Percentiles rank a stretch among this genome's conserved stretches.
These are phyloP conservation scores for Cymodocea nodosa DNA, from an alignment of 116 monocot genomes.

Conservation along the genomic window DNA sequence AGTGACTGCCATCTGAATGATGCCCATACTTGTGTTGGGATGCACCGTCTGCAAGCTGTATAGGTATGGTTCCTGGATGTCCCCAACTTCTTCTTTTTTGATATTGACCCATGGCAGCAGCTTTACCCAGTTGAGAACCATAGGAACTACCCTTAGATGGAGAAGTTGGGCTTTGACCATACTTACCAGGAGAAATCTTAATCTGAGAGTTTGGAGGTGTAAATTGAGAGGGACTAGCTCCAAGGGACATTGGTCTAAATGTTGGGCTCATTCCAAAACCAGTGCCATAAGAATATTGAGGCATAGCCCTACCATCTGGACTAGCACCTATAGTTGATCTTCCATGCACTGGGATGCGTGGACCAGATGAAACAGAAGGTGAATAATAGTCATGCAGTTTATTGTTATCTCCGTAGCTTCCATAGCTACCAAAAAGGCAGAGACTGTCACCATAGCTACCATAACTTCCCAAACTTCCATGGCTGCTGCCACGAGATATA, in stretches of 20 bases:
- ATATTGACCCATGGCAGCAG: constrained; percentile 44
- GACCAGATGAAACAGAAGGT: constrained; percentile 48
- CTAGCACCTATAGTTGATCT: constrained; percentile 63
- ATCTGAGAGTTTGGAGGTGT: constrained; percentile 67
- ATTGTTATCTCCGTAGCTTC: constrained; percentile 75
- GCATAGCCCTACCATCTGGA: constrained; percentile 56
- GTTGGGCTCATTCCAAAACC: constrained; percentile 49
- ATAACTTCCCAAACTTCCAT: constrained; percentile 80
- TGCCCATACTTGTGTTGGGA: constrained; percentile 47
- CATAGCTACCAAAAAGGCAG: constrained; percentile 46
- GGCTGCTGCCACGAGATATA: constrained; percentile 54
- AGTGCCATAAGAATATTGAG: constrained; percentile 48
- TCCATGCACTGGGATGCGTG: constrained; percentile 52
- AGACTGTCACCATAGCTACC: constrained; percentile 71
- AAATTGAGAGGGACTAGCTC: constrained; percentile 91
- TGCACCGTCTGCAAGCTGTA: constrained; percentile 33
- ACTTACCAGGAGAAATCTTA: constrained; percentile 59
- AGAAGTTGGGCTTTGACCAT: constrained; percentile 40
- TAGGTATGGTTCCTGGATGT: constrained; percentile 22
- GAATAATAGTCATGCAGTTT: constrained; percentile 39
- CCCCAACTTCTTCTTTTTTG: constrained; percentile 42
- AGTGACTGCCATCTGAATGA: constrained; percentile 32
- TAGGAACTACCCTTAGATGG: constrained; percentile 43
- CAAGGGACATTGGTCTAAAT: constrained; percentile 72
- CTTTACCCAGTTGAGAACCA: constrained; percentile 55